Evolutionary conservation across 257 asterid genomes (phyloP), one percentile per base, ranked within the genome.

Genomic region (Przewalskia tangutica): DNA sequence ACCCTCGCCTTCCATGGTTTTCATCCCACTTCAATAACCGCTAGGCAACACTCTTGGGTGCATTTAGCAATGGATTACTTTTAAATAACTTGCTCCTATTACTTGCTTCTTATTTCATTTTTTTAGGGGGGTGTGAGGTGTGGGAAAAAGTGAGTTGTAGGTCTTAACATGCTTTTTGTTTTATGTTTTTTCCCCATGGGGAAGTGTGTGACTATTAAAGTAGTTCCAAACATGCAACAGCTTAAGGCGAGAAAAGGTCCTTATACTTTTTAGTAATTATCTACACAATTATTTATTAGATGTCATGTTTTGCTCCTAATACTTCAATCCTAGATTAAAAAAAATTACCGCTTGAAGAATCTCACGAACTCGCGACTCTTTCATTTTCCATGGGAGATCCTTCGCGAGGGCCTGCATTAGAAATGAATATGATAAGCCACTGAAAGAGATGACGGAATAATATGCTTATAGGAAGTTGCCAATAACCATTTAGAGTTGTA

Each of bases 331-430:
- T 3, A 40, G 23, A 34, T 68, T 75, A 36, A 60, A 36, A 23
- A 64, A 68, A 79, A 89, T 59, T 89, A 93, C 97, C 90, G 97
- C 97, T 85, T 93, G 94, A 80, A 93, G 97, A 83, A 93, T 92
- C 86, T 93, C 97, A 82, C 88, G 82, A 82, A 93, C 97, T 44
- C 97, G 86, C 0, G 97, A 89, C 50, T 93, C 97, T 91, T 91
- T 93, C 94, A 92, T 83, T 88, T 89, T 92, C 97, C 97, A 93
- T 16, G 97, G 97, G 85, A 90, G 94, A 86, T 93, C 97, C 87
- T 92, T 90, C 64, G 92, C 97, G 87, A 93, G 85, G n/a, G 97
- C 97, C 97, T 93, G 85, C 81, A 53, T 77, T 62, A 44, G 32
- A 77, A 82, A 40, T 77, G 55, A 75, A 67, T 18, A 68, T 38